Evolutionary conservation across 176 grass and related monocot genomes (phyloP), one percentile per base, ranked within the genome.

Genomic region (Eragrostis curvula): DNA sequence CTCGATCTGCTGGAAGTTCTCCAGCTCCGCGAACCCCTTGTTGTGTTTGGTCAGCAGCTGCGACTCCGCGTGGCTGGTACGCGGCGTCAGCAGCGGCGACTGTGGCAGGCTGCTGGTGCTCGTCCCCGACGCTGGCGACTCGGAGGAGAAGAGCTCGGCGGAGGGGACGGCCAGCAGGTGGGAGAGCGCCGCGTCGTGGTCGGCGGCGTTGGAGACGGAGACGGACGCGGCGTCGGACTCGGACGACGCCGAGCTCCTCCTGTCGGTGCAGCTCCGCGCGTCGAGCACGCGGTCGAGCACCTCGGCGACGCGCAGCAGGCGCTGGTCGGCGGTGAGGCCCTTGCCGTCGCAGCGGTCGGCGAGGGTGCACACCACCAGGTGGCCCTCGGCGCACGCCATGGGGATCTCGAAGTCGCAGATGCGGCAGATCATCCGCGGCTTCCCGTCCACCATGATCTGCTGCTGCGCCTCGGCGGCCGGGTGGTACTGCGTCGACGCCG

Each of bases 341-440:
- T 96, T 94, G 23, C 89, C 86, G 81, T 98, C 93, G 84, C 96
- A 98, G 57, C 87, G 85, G 78, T 98, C 90, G 68, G 90, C 93
- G 7, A 98, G 88, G 7, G 93, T 96, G 87, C 96, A 96, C 17
- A 93, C 87, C 25, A 83, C 86, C 73, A 95, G 89, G 70, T 96
- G 96, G 45, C 90, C 92, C 84, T 91, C 85, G 0, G 96, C 96
- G 80, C 89, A 86, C 9, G 77, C 51, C 58, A 94, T 93, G 0
- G 96, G 92, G 75, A 98, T 98, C 83, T 98, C 91, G 85, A 91
- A 96, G 81, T 98, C 96, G 56, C 96, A 98, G 40, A 98, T 93
- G 71, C 96, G 90, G 75, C 96, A 95, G 66, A 98, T 99, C 96
- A 96, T 96, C 79, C 84, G 91, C 28, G 66, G 89, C 68, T 85